Percentiles rank a stretch among this genome's conserved stretches.
phyloP scores from a whole-genome alignment of 2,329 filamentous ascomycete species.

The Grosmannia huntii region DNA sequence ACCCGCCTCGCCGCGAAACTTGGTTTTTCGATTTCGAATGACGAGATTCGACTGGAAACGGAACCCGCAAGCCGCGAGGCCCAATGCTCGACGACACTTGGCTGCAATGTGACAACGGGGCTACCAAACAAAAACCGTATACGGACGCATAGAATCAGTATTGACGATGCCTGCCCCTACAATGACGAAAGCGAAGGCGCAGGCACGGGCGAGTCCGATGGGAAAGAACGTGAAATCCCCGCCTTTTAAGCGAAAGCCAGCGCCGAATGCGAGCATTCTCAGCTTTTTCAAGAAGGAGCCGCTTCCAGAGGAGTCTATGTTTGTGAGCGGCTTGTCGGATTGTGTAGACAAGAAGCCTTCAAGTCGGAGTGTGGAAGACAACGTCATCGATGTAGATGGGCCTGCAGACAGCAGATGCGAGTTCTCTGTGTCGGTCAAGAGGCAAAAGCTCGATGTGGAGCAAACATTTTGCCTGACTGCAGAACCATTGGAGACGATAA shows the following conservation, averaged over 20 bases:
- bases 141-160: not conserved
- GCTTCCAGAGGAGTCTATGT: slow-evolving; percentile 45
- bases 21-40: not conserved
- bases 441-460: not conserved
- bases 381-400: slow-evolving; percentile 12
- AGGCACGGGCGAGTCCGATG: slow-evolving; percentile 1
- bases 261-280: slow-evolving; percentile 41
- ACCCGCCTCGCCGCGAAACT: not conserved
- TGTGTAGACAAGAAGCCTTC: not conserved
- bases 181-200: slow-evolving; percentile 1
- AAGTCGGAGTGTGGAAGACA: not conserved
- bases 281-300: slow-evolving; percentile 64
- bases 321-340: slow-evolving; percentile 21
- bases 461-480: not conserved
- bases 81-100: not conserved
- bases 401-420: slow-evolving; percentile 5
- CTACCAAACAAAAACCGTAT: not conserved
- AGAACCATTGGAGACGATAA: slow-evolving; percentile 23
- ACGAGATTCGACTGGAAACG: not conserved
- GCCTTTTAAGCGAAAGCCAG: not conserved
- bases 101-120: not conserved
- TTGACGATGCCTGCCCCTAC: slow-evolving; percentile 3
- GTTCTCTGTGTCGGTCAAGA: slow-evolving; percentile 2
- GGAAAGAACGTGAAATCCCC: slow-evolving; percentile 4
- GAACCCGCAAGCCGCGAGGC: not conserved